phyloP scores from a whole-genome alignment of 108 stramenopile species.

The Chaetoceros tenuissimus region DNA sequence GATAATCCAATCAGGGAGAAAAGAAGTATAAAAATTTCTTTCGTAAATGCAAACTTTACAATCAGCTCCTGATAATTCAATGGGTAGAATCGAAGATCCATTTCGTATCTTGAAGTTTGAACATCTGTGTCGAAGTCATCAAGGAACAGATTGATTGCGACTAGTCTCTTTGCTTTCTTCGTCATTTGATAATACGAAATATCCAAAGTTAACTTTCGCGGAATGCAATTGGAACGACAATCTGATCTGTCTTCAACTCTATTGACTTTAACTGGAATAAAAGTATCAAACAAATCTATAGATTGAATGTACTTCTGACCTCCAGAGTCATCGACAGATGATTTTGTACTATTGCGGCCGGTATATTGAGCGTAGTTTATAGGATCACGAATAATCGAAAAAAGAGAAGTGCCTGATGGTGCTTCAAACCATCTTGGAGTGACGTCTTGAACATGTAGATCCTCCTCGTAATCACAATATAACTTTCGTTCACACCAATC shows the following conservation, averaged over 20 bases:
- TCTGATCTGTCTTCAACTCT: constrained; percentile 33
- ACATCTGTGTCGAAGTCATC: constrained; percentile 67
- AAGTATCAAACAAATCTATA: constrained; percentile 39
- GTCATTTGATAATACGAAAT: constrained; percentile 69
- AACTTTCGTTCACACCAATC: constrained; percentile 63
- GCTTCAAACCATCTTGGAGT: constrained; percentile 79
- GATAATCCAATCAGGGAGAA: constrained; percentile 62
- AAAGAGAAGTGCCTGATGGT: constrained; percentile 36
- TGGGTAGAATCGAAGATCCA: constrained; percentile 46
- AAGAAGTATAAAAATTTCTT: constrained; percentile 57
- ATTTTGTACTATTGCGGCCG: constrained; percentile 24
- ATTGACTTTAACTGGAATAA: constrained; percentile 58
- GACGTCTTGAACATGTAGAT: constrained; percentile 30
- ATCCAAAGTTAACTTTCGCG: constrained; percentile 50
- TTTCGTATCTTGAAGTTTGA: constrained; percentile 34
- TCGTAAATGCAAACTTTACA: constrained; percentile 67
- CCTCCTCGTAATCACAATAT: constrained; percentile 56
- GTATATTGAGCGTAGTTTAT: constrained; percentile 61
- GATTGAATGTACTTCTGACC: constrained; percentile 21
- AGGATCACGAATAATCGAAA: constrained; percentile 60
- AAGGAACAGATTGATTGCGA: constrained; percentile 34
- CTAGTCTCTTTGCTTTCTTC: constrained; percentile 47
- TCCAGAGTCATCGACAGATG: constrained; percentile 24
- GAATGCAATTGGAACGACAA: constrained; percentile 56
- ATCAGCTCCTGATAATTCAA: constrained; percentile 78